phyloP scores from a whole-genome alignment of 2,329 filamentous ascomycete genomes.

The Paraphoma sp. region DNA sequence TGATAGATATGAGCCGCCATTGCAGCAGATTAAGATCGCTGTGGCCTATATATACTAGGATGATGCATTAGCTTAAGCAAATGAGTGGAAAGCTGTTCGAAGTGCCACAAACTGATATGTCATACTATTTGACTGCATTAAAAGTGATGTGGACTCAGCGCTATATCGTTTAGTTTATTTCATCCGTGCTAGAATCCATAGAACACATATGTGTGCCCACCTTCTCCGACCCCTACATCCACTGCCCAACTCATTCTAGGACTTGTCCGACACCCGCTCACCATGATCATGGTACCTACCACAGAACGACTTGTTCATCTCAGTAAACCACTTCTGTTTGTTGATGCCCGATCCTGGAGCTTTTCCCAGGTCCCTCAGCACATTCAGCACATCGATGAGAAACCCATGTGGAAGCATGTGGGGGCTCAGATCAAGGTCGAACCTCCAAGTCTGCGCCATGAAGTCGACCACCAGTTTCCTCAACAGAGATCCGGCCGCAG shows the following conservation, averaged over 20 bases:
- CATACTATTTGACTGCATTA: too few relatives aligned
- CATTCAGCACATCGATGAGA: not conserved
- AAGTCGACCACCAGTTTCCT: not conserved
- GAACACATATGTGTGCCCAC: not conserved
- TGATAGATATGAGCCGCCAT: too few relatives aligned
- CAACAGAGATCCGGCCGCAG: not conserved
- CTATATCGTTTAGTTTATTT: too few relatives aligned
- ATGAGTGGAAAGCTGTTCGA: too few relatives aligned
- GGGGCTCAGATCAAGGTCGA: not conserved
- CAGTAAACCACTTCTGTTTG: not conserved
- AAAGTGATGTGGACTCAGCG: too few relatives aligned
- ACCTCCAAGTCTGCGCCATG: not conserved
- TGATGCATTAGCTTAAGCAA: too few relatives aligned
- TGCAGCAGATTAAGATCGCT: too few relatives aligned
- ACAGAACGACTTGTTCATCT: not conserved
- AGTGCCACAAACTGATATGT: too few relatives aligned
- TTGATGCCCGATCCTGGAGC: not conserved
- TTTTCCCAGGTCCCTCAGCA: not conserved
- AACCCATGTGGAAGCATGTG: not conserved
- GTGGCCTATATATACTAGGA: too few relatives aligned
- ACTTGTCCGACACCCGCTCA: not conserved
- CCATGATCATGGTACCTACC: not conserved
- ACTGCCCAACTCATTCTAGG: not conserved
- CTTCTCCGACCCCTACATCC: not conserved
- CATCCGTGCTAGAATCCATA: too few relatives aligned